phyloP scores from a whole-genome alignment of 1,139 yeast genomes.

The Debaryomyces subglobosus region DNA sequence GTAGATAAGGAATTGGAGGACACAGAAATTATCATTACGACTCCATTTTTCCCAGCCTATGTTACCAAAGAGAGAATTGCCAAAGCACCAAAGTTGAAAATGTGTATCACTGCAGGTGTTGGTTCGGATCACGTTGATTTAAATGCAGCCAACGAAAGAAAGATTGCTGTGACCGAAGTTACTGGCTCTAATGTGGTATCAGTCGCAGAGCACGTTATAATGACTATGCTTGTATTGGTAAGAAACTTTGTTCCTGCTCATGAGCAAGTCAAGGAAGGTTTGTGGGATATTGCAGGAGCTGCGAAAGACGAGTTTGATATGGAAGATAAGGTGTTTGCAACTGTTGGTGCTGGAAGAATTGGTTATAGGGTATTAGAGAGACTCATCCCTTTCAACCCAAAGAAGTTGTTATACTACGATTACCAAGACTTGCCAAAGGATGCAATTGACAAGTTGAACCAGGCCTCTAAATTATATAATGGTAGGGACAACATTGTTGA shows the following conservation, averaged over 20 bases:
- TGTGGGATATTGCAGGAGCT: slow-evolving; percentile 80
- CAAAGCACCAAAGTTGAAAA: slow-evolving; percentile 73
- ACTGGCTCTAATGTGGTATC: slow-evolving; percentile 82
- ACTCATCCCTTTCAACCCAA: slow-evolving; percentile 72
- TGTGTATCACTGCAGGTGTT: slow-evolving; percentile 80
- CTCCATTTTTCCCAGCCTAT: slow-evolving; percentile 86
- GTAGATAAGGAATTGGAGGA: slow-evolving; percentile 69
- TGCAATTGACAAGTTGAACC: slow-evolving; percentile 54
- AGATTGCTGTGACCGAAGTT: slow-evolving; percentile 73
- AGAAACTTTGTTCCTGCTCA: slow-evolving; percentile 83
- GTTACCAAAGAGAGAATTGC: slow-evolving; percentile 66
- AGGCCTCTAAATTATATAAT: slow-evolving; percentile 42
- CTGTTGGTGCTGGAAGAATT: slow-evolving; percentile 84
- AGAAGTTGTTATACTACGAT: slow-evolving; percentile 73
- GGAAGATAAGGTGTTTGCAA: slow-evolving; percentile 75
- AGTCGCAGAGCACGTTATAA: slow-evolving; percentile 80
- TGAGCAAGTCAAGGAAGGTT: slow-evolving; percentile 60
- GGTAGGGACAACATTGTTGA: slow-evolving; percentile 48
- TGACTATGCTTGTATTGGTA: slow-evolving; percentile 72
- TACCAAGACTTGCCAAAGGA: slow-evolving; percentile 69
- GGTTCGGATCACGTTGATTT: slow-evolving; percentile 84
- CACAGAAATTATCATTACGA: slow-evolving; percentile 77
- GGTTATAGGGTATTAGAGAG: slow-evolving; percentile 79
- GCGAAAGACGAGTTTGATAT: slow-evolving; percentile 76
- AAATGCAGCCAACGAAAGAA: slow-evolving; percentile 66